phyloP scores from a whole-genome alignment of 1,139 yeast species.

The Scheffersomyces quercinus region DNA sequence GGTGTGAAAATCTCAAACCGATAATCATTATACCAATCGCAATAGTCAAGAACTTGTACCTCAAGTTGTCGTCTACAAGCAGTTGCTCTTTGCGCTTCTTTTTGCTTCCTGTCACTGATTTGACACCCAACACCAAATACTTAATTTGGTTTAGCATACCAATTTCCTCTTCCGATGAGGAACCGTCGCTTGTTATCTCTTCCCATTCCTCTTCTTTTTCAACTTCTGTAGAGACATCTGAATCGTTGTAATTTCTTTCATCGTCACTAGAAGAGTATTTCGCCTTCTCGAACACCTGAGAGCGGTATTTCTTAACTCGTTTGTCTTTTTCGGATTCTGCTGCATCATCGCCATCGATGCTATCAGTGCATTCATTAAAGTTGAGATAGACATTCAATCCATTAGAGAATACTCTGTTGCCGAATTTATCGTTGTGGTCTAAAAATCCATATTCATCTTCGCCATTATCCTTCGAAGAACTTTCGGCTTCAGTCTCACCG shows the following conservation, averaged over 20 bases:
- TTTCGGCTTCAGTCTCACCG: constrained; percentile 8
- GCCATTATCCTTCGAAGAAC: constrained; percentile 12
- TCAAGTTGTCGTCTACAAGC: constrained; percentile 43
- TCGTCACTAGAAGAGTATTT: constrained; percentile 13
- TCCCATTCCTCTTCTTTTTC: constrained; percentile 11
- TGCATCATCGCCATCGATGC: constrained; percentile 11
- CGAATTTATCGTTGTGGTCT: constrained; percentile 29
- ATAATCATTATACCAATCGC: constrained; percentile 47
- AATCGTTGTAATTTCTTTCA: constrained; percentile 17
- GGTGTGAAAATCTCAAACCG: constrained; percentile 40
- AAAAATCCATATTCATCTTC: constrained; percentile 41
- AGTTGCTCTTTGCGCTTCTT: constrained; percentile 20
- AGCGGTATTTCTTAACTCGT: constrained; percentile 34
- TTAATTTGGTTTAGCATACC: constrained; percentile 40
- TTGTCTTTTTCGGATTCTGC: constrained; percentile 11
- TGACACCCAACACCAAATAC: constrained; percentile 32
- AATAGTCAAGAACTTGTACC: constrained; percentile 45
- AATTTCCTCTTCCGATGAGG: constrained; percentile 18
- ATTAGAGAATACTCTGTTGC: constrained; percentile 32
- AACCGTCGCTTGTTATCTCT: constrained; percentile 8
- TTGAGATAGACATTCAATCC: constrained; percentile 27
- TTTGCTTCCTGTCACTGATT: constrained; percentile 17
- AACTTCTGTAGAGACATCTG: constrained; percentile 12
- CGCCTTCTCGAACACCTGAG: constrained; percentile 31
- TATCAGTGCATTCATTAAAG: constrained; percentile 18